Base-by-base conservation (phyloP, 208 protist species). In the Acanthamoeba castellanii region DNA sequence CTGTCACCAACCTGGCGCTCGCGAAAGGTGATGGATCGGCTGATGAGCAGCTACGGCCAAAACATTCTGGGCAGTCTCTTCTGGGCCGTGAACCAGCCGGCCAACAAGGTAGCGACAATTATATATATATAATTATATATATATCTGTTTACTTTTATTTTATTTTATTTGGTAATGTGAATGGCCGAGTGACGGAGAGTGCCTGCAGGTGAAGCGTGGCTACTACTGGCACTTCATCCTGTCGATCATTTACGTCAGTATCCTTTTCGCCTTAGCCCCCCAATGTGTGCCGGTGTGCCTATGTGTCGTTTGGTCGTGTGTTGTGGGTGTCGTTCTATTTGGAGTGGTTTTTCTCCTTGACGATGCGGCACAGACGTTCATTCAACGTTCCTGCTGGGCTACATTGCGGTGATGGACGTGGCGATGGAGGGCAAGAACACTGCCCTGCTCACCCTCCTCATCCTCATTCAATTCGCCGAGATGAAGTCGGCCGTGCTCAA, bases 401-500 rank as follows among this genome's bases (percentile, higher is more conserved):
- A 50, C 27, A 25, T 87, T 22, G 45, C 78, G 37, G 45, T 61
- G 32, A 25, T 87, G 78, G 78, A 87, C 22, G 78, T 87, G 30
- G 78, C 78, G 47, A 87, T 87, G 78, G 78, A 50, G 25, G 78
- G 78, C 47, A 87, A 87, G 78, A 87, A 52, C 78, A 87, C 37
- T 0, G 30, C 78, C 25, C 78, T 87, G 22, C 78, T 87, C 37
- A 87, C 78, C 27, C 78, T 87, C 45, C 78, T 87, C 42, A 87
- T 87, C 30, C 47, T 87, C 27, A 59, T 87, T 20, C 78, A 87
- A n/a, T 87, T 87, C 47, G 78, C 78, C 78, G 78, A 87, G 20
- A 87, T 87, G 78, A 87, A 87, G 47, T 87, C 78, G 25, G 78
- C 78, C 27, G 78, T 87, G n/a, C 78, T 87, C 37, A 87, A 87